Evolutionary conservation across 83 land plant genomes (phyloP).

Genomic region (Picea mariana): DNA sequence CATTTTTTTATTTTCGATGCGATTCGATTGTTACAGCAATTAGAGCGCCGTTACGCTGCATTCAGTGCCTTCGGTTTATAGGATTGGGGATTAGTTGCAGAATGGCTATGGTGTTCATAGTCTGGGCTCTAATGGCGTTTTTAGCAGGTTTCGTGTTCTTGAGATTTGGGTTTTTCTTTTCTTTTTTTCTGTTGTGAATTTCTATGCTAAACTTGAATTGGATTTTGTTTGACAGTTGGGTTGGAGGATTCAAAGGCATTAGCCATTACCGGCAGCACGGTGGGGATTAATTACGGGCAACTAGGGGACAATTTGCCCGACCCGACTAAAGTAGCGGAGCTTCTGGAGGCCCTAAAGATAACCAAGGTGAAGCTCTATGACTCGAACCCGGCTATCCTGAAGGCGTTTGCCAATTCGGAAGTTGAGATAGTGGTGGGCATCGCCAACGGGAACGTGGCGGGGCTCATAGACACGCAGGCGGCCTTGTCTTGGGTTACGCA

Average conservation of each 20-base stretch:
- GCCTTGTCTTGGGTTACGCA: slow-evolving; percentile 53
- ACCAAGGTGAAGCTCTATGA: slow-evolving; percentile 62
- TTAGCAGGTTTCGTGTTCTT: no score
- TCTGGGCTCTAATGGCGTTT: neutral
- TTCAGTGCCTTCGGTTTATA: no score
- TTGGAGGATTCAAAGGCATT: neutral
- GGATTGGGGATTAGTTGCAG: neutral
- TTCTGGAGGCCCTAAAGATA: slow-evolving; percentile 47
- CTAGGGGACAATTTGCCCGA: slow-evolving; percentile 63
- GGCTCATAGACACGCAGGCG: slow-evolving; percentile 22
- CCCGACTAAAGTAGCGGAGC: slow-evolving; percentile 47
- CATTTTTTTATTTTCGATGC: no score
- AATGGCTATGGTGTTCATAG: neutral
- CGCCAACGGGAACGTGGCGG: slow-evolving; percentile 36
- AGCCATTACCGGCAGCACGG: neutral
- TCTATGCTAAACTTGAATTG: neutral
- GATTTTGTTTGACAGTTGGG: neutral
- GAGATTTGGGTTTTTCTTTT: neutral
- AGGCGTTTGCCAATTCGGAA: slow-evolving; percentile 53
- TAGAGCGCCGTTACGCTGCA: no score
- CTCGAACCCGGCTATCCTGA: slow-evolving; percentile 45
- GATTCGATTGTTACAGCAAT: no score
- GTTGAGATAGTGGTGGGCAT: slow-evolving; percentile 58
- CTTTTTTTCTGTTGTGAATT: neutral
- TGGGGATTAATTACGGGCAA: slow-evolving; percentile 75